A percentile compares a stretch with the other conserved stretches of the same genome.
Conservation (phyloP, 2,329 filamentous ascomycete species). For the Colletotrichum gloeosporioides region DNA sequence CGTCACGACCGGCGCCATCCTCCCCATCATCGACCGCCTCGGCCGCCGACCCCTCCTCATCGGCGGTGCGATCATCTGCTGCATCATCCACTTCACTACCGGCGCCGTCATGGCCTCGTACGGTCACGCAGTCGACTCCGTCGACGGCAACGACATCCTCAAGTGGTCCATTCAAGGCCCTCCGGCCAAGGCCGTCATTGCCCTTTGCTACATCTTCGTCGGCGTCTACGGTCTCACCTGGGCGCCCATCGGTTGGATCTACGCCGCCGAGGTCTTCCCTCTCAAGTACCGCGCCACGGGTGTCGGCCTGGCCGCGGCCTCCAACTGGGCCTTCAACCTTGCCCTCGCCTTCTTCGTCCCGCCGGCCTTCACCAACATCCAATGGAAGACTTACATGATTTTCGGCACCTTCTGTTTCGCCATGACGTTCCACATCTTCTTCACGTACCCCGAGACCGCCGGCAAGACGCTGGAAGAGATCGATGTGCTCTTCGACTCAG, state of each 20-base stretch:
- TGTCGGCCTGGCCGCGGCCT: slow-evolving; percentile 56
- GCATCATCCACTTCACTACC: slow-evolving; percentile 51
- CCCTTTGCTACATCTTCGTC: slow-evolving; percentile 51
- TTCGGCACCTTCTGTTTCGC: slow-evolving; percentile 20
- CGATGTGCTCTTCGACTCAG: slow-evolving; percentile 21
- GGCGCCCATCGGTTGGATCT: slow-evolving; percentile 37
- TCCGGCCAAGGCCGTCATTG: slow-evolving; percentile 55
- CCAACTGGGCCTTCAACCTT: slow-evolving; percentile 57
- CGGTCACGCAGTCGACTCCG: slow-evolving; percentile 46
- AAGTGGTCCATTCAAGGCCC: slow-evolving; percentile 49
- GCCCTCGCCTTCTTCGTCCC: slow-evolving; percentile 55
- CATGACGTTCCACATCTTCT: slow-evolving; percentile 28
- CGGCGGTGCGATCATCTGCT: slow-evolving; percentile 48
- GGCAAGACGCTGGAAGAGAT: slow-evolving; percentile 27
- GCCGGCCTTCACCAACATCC: slow-evolving; percentile 29
- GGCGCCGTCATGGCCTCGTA: slow-evolving; percentile 55
- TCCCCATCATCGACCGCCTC: slow-evolving; percentile 54
- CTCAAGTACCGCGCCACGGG: slow-evolving; percentile 56
- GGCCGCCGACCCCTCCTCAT: slow-evolving; percentile 54
- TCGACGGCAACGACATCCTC: slow-evolving; percentile 51
- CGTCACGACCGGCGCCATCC: slow-evolving; percentile 53
- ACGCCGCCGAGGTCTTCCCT: slow-evolving; percentile 44
- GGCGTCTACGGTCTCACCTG: slow-evolving; percentile 32
- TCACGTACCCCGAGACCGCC: slow-evolving; percentile 34
- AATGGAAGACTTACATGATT: slow-evolving; percentile 28